These are phyloP conservation scores for Candida cerambycidarum DNA, from an alignment of 805 yeast species.

Conservation along the genomic window DNA sequence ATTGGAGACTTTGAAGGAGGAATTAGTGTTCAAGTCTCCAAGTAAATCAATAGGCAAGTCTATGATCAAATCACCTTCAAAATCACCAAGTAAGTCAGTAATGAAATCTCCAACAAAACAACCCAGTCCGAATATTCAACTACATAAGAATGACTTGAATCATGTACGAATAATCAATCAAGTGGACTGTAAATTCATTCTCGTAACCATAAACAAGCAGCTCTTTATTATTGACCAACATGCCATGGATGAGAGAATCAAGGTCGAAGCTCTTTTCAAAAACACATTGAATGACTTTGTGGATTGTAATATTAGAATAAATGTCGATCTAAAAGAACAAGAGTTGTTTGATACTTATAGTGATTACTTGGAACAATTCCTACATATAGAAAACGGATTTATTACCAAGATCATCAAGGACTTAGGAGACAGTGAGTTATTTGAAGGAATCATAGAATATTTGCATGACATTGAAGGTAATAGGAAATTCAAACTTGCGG, in stretches of 20 bases:
- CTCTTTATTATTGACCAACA: slow-evolving; percentile 71
- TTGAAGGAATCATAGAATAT: slow-evolving; percentile 37
- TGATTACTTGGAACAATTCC: slow-evolving; percentile 17
- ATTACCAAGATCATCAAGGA: not conserved
- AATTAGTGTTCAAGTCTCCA: not conserved
- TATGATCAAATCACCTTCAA: not conserved
- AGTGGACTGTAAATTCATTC: slow-evolving; percentile 62
- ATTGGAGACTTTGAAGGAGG: not conserved
- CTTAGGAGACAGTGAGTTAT: not conserved
- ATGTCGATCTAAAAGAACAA: slow-evolving; percentile 8
- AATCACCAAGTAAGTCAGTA: not conserved
- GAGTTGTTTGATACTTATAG: slow-evolving; percentile 14
- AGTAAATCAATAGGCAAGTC: too few species aligned
- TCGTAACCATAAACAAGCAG: slow-evolving; percentile 31
- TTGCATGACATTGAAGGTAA: slow-evolving; percentile 40
- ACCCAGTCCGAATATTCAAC: not conserved
- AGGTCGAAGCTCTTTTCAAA: slow-evolving; percentile 49
- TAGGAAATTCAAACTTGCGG: slow-evolving; percentile 41
- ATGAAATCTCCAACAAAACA: not conserved
- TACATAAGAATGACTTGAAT: not conserved
- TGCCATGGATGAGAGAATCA: slow-evolving; percentile 78
- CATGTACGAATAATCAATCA: slow-evolving; percentile 33
- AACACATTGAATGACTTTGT: not conserved
- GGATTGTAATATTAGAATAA: not conserved
- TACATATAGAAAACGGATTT: slow-evolving; percentile 4